Conservation (phyloP, 1,284 basidiomycete genomes). For the Papiliotrema terrestris region DNA sequence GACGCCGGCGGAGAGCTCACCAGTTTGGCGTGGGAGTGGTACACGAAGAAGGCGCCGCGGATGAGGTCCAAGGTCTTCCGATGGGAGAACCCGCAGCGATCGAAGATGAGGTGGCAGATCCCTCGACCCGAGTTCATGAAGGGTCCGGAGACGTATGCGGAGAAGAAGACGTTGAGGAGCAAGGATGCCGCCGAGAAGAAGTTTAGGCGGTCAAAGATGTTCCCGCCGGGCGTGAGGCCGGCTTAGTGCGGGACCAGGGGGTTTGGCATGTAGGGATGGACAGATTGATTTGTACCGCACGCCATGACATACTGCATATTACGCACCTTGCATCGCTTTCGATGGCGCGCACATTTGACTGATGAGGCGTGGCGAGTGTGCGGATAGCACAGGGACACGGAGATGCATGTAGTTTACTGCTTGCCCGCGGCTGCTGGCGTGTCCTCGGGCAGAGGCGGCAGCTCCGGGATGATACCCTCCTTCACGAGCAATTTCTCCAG, state of each 20-base stretch:
- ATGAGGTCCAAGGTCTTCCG: constrained; percentile 65
- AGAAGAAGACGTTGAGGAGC: not conserved
- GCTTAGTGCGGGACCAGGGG: too few relatives aligned
- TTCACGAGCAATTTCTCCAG: constrained; percentile 77
- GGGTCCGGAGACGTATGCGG: not conserved
- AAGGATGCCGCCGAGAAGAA: not conserved
- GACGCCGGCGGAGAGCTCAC: constrained; percentile 88
- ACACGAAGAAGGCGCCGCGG: constrained; percentile 59
- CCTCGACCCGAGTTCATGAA: not conserved
- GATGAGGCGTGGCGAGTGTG: too few relatives aligned
- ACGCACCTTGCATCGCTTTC: too few relatives aligned
- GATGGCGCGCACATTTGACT: too few relatives aligned
- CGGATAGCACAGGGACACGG: too few relatives aligned
- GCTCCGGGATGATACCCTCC: constrained; percentile 61
- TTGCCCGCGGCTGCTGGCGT: not conserved
- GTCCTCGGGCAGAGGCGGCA: constrained; percentile 36
- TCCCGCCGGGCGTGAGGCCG: too few relatives aligned
- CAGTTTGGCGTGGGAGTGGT: constrained; percentile 86
- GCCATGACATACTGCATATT: too few relatives aligned
- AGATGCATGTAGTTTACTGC: not conserved
- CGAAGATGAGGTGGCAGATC: constrained; percentile 18
- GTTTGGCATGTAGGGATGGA: too few relatives aligned
- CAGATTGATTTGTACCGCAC: not conserved
- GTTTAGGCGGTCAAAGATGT: not conserved
- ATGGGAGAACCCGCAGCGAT: constrained; percentile 62